These are phyloP conservation scores for Rosa persica DNA, from an alignment of 306 rosid genomes.

Conservation along the genomic window DNA sequence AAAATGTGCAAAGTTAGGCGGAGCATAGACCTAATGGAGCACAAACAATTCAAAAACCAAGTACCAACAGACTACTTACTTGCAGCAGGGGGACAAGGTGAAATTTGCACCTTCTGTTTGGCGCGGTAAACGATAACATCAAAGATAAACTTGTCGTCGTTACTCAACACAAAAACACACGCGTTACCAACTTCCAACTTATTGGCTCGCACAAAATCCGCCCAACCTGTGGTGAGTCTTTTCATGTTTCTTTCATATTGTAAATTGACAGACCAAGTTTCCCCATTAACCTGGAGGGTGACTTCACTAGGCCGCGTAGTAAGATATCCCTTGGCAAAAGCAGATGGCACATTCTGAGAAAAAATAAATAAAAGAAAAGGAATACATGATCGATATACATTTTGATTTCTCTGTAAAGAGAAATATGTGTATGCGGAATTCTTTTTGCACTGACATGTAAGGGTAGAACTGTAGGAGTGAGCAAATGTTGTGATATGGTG, in stretches of 20 bases:
- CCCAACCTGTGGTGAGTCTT: background rate
- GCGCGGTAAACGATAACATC: background rate
- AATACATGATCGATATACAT: background rate
- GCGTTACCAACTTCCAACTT: background rate
- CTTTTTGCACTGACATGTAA: background rate
- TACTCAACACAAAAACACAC: background rate
- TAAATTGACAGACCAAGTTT: background rate
- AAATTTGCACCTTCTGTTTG: background rate
- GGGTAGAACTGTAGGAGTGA: background rate
- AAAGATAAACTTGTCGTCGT: background rate
- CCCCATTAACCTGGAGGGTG: background rate
- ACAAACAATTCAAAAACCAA: background rate
- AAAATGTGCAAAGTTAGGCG: background rate
- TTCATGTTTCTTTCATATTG: background rate
- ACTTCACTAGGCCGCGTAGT: background rate
- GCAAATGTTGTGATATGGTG: background rate
- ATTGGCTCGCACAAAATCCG: background rate
- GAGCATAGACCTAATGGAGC: background rate
- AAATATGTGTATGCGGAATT: background rate
- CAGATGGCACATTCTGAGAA: background rate
- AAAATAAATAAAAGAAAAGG: background rate
- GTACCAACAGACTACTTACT: background rate
- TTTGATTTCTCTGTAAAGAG: background rate
- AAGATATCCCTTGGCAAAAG: background rate
- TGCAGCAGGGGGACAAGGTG: background rate